Evolutionary conservation across 345 rosid genomes (phyloP), one percentile per base, ranked within the genome.

Genomic region (Eucalyptus melliodora): DNA sequence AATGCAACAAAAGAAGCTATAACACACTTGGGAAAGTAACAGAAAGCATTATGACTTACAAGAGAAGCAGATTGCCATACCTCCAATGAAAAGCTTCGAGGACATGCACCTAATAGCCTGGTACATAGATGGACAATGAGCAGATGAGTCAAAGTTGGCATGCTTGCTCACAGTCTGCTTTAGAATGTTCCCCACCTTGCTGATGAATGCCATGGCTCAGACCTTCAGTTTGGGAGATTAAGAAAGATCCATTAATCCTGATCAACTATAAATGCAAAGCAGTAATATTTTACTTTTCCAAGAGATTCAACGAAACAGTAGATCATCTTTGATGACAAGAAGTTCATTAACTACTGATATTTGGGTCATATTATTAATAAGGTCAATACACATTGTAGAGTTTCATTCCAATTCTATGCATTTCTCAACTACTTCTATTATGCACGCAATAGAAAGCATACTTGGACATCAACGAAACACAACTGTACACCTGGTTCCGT

Each of bases 21-120:
- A 59, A 86, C 45, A 59, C 16, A 53, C 88, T 86, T 27, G 44
- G 16, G 23, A 50, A 50, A 37, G 86, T 40, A 3, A 65, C 24
- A 86, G 45, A 55, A 88, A 89, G 81, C 11, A 3, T 53, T 42
- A 53, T 19, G 49, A 60, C 45, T 34, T 26, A 59, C 42, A 82
- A 55, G 42, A n/a, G 53, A 59, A 50, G 50, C 51, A n/a, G 47
- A 37, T 11, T 67, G 86, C 50, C 37, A 69, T 89, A 97, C 99
- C 99, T 94, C 99, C 99, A 82, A 97, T 53, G 86, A 97, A 97
- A 85, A 97, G 82, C 92, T 97, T 97, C 5, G 94, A 90, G 60
- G 99, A 97, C 96, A 96, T 95, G 93, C 93, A 93, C 88, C 99
- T 88, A 51, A 96, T 89, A 6, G 95, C 96, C 91, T 97, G 98